Conservation (phyloP, 2,329 filamentous ascomycete genomes). For the Phyllosticta ampelicida region DNA sequence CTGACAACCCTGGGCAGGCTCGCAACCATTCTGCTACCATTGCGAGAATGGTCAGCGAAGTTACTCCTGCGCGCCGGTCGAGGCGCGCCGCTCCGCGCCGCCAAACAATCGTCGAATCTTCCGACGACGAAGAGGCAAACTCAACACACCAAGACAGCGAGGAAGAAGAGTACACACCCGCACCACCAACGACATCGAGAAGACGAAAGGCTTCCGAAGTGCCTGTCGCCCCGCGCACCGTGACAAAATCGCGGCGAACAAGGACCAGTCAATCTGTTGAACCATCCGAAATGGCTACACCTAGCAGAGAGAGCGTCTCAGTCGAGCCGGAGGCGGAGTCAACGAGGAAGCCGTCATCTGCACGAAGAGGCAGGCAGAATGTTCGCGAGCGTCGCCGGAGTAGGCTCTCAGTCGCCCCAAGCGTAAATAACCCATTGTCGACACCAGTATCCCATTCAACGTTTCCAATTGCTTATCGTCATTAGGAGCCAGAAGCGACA, state of each 20-base stretch:
- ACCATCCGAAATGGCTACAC: conserved; percentile 49
- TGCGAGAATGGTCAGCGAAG: neutral
- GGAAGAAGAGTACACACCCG: conserved; percentile 73
- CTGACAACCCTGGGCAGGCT: neutral
- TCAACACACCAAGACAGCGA: conserved; percentile 52
- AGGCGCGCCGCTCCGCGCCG: conserved; percentile 54
- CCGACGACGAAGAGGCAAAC: conserved; percentile 58
- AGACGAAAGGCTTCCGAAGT: conserved; percentile 36
- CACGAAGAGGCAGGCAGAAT: conserved; percentile 7
- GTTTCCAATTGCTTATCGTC: neutral
- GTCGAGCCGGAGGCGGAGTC: neutral
- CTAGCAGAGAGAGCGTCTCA: conserved; percentile 23
- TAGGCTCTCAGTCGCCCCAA: conserved; percentile 6
- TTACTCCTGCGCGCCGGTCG: conserved; percentile 38
- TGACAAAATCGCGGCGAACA: conserved; percentile 33
- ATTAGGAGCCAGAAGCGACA: neutral
- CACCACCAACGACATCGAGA: conserved; percentile 29
- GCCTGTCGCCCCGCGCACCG: conserved; percentile 35
- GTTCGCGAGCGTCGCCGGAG: conserved; percentile 9
- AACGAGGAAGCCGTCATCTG: neutral
- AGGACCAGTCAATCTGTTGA: conserved; percentile 44
- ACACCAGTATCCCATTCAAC: neutral
- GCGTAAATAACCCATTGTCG: neutral
- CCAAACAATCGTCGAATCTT: conserved; percentile 59
- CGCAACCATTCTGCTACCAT: neutral